Conservation (phyloP, 768 basidiomycete genomes). For the Kwoniella sp. region DNA sequence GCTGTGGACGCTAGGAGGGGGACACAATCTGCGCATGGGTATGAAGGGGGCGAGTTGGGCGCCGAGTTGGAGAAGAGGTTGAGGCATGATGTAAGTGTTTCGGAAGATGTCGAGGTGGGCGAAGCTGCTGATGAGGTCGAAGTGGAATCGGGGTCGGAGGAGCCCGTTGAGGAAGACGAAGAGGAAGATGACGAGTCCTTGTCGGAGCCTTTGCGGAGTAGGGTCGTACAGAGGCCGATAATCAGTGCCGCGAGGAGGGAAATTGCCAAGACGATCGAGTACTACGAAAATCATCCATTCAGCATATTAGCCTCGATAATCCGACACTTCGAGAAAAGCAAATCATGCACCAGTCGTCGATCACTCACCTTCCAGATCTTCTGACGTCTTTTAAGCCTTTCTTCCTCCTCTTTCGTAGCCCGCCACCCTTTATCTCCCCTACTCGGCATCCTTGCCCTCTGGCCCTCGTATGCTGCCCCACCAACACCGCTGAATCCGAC, state of each 20-base stretch:
- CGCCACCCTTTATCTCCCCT: slow-evolving; percentile 11
- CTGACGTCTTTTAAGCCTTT: slow-evolving; percentile 30
- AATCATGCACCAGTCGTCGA: neutral
- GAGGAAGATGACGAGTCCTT: no score
- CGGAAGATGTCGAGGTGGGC: slow-evolving; percentile 20
- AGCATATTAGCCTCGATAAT: neutral
- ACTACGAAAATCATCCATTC: slow-evolving; percentile 6
- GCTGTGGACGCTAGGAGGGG: slow-evolving; percentile 44
- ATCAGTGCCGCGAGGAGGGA: slow-evolving; percentile 32
- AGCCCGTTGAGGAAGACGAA: neutral
- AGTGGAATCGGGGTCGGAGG: neutral
- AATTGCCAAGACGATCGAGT: slow-evolving; percentile 31
- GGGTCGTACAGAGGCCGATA: slow-evolving; percentile 42
- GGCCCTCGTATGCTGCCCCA: slow-evolving; percentile 2
- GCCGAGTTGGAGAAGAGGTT: slow-evolving; percentile 36
- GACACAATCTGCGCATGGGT: slow-evolving; percentile 53
- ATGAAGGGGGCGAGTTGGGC: slow-evolving; percentile 34
- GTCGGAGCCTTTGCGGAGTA: slow-evolving; percentile 27
- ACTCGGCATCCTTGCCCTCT: slow-evolving; percentile 14
- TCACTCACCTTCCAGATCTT: slow-evolving; percentile 37
- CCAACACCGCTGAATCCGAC: slow-evolving; percentile 6
- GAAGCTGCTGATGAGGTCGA: slow-evolving; percentile 27
- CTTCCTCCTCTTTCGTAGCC: slow-evolving; percentile 27
- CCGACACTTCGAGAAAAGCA: no score
- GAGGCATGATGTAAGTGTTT: slow-evolving; percentile 46